These are phyloP conservation scores for Botrytis paeoniae DNA, from an alignment of 2,329 filamentous ascomycete genomes.

Conservation along the genomic window DNA sequence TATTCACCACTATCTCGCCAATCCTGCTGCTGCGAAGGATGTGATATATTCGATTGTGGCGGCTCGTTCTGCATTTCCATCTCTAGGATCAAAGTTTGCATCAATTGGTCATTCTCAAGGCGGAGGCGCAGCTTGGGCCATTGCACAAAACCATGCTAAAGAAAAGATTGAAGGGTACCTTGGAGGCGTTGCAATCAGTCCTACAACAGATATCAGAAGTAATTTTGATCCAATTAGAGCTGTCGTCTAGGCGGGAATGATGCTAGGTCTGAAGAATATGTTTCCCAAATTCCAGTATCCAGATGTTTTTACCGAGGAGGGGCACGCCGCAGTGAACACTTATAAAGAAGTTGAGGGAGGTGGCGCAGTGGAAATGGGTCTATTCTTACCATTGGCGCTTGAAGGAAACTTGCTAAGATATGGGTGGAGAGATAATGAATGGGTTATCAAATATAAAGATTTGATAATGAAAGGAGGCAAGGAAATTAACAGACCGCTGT, in stretches of 20 bases:
- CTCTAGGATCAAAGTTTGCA: conserved; percentile 43
- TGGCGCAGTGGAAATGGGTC: background rate
- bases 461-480: background rate
- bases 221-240: background rate
- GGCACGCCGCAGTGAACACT: too few species aligned
- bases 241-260: background rate
- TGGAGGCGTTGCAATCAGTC: conserved; percentile 18
- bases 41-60: conserved; percentile 44
- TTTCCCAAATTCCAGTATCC: background rate
- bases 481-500: background rate
- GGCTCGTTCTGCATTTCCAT: conserved; percentile 43
- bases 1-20: conserved; percentile 43
- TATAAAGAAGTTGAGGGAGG: background rate
- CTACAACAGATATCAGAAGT: background rate
- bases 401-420: background rate
- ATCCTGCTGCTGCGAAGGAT: conserved; percentile 43
- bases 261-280: background rate
- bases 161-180: conserved; percentile 21
- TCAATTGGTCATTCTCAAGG: conserved; percentile 49
- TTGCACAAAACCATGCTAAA: conserved; percentile 33
- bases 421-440: background rate
- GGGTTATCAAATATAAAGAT: background rate
- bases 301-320: background rate
- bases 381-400: background rate
- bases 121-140: conserved; percentile 44